Percentiles rank a stretch among this genome's conserved stretches.
These are phyloP conservation scores for Nannochloropsis gaditana DNA, from an alignment of 108 stramenopile genomes.

Conservation along the genomic window DNA sequence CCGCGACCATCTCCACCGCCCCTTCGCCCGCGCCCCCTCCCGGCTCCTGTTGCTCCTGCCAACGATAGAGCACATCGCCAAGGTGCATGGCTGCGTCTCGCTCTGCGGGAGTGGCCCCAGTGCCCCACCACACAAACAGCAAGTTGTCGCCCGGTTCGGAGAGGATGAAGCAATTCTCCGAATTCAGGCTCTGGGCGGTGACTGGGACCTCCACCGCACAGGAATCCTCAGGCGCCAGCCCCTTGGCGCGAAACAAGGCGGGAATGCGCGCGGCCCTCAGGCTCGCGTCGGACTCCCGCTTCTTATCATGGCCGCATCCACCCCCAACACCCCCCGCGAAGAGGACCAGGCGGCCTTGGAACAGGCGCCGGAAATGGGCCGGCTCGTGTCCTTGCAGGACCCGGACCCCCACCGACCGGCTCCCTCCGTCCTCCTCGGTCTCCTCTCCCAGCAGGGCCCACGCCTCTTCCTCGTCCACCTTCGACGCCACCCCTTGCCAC, in stretches of 20 bases:
- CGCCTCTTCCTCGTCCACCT: conserved; percentile 52
- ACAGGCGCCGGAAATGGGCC: conserved; percentile 56
- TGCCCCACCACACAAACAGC: conserved; percentile 51
- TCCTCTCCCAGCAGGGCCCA: conserved; percentile 52
- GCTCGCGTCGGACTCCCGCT: neutral
- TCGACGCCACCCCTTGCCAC: conserved; percentile 54
- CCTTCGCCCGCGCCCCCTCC: conserved; percentile 21
- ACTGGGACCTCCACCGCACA: conserved; percentile 54
- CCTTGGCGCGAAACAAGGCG: conserved; percentile 59
- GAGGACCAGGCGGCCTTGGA: conserved; percentile 55
- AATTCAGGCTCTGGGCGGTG: conserved; percentile 51
- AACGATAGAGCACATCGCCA: conserved; percentile 30
- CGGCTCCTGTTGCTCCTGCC: conserved; percentile 37
- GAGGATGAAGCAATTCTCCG: conserved; percentile 57
- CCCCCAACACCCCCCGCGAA: conserved; percentile 52
- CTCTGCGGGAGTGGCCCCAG: conserved; percentile 48
- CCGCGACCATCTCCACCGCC: conserved; percentile 23
- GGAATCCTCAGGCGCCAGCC: conserved; percentile 46
- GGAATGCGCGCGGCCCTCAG: conserved; percentile 22
- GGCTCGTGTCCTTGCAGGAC: conserved; percentile 60
- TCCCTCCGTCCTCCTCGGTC: conserved; percentile 46
- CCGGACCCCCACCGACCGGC: conserved; percentile 49
- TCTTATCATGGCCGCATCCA: conserved; percentile 47
- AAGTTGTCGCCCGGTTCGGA: conserved; percentile 32
- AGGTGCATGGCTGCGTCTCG: conserved; percentile 32